Conservation (phyloP, 176 grass and related monocot species). For the Melocanna baccifera region DNA sequence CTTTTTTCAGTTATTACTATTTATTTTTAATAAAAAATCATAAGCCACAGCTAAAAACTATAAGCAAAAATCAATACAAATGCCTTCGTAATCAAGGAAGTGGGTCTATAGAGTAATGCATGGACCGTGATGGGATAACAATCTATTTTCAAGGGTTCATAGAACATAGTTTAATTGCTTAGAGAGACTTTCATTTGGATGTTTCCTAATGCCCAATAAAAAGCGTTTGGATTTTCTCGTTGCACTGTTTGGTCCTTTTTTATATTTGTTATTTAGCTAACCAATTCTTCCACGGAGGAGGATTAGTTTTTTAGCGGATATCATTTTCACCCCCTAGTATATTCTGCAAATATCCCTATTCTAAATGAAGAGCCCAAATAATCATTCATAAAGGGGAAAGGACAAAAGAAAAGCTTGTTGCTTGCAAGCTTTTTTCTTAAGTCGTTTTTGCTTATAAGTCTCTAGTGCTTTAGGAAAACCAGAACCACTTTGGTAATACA, state of each 20-base stretch:
- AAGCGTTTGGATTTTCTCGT: background rate
- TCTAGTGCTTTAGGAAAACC: background rate
- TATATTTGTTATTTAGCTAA: background rate
- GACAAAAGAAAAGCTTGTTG: background rate
- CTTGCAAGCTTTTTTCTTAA: background rate
- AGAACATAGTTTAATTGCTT: background rate
- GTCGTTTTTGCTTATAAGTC: background rate
- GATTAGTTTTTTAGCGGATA: background rate
- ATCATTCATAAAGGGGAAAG: background rate
- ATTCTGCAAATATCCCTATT: background rate
- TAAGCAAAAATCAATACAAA: too few relatives aligned
- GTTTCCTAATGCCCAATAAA: background rate
- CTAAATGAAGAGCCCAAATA: too few relatives aligned
- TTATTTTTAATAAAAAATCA: too few relatives aligned
- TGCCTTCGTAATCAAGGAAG: too few relatives aligned
- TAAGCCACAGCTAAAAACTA: too few relatives aligned
- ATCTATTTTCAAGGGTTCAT: background rate
- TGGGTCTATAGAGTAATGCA: too few relatives aligned
- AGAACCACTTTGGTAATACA: background rate
- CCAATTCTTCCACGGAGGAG: background rate
- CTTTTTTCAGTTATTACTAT: too few relatives aligned
- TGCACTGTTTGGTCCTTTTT: background rate
- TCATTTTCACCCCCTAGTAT: background rate
- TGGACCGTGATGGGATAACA: background rate
- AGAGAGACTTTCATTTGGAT: background rate